Base-by-base conservation (phyloP, 768 basidiomycete species). In the Boletus huronensis region DNA sequence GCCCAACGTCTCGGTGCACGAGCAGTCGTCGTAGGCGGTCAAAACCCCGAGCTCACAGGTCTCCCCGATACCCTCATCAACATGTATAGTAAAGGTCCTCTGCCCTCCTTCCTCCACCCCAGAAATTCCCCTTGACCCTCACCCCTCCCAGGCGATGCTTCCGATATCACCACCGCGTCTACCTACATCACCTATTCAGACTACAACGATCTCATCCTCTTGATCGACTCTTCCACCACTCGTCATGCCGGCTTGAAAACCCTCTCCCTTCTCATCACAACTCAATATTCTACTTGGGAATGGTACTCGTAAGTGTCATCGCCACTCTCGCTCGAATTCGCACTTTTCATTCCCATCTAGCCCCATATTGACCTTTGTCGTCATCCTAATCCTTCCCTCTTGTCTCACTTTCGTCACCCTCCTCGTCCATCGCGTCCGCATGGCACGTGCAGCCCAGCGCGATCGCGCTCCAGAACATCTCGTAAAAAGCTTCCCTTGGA, bases 1-100 rank as follows among this genome's bases (percentile, higher is more conserved):
- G 88, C 85, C 7, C 80, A 84, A 65, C 60, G 65, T 41, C 74
- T 91, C 21, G 94, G 94, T 10, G 94, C 95, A 6, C 82, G 77
- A 62, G 96, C 87, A 5, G 86, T 97, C 43, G 85, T 98, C n/a
- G 91, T 98, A 8, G 96, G 95, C 35, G 95, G 95, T 34, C 79
- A 85, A 59, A 77, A 85, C 62, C 85, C 85, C 19, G 81, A 79
- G 19, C 64, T 78, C 53, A 80, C 77, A 34, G 90, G 84, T 7
- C 79, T 80, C 58, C 82, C 93, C 34, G 87, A 93, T 65, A 78
- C 82, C 26, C 77, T 97, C 57, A 80, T 94, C 49, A 93, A 89
- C 63, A 95, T 97, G 91, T 97, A 90, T 73, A 90, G 88, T 69
- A 90, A 89, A 71, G 88, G 94, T 94, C 59, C 46, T 31, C 38